phyloP scores from a whole-genome alignment of 345 rosid genomes.

The Litchi chinensis region DNA sequence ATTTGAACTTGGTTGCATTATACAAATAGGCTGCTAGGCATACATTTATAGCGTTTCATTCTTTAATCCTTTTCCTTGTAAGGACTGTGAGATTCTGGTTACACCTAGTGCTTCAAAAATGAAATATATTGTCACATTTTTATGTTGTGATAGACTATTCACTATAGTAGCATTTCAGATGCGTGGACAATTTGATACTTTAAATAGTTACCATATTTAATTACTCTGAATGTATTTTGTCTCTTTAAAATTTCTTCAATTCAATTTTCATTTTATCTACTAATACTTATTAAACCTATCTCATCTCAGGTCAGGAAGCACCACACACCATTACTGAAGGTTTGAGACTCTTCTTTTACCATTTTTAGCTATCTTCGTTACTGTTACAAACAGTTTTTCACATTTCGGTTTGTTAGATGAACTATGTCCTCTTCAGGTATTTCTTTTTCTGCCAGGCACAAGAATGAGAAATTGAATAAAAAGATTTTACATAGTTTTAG shows the following conservation, averaged over 20 bases:
- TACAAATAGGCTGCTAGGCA: not conserved
- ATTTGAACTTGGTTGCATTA: not conserved
- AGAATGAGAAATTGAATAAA: not conserved
- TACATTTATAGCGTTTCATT: not conserved
- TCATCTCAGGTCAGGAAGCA: conserved; percentile 70
- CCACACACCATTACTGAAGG: conserved; percentile 66
- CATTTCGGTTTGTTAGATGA: not conserved
- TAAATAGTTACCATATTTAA: not conserved
- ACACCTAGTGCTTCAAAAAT: not conserved
- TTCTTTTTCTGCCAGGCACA: not conserved
- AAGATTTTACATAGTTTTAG: not conserved
- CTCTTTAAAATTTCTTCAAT: not conserved
- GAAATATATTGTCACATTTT: not conserved
- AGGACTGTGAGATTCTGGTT: not conserved
- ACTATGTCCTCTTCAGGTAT: not conserved
- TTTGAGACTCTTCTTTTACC: conserved; percentile 23
- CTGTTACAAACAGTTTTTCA: not conserved
- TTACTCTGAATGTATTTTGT: not conserved
- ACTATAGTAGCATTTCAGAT: not conserved
- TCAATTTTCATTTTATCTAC: not conserved
- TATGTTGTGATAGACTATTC: not conserved
- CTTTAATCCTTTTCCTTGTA: not conserved
- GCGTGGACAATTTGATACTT: not conserved
- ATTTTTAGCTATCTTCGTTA: not conserved
- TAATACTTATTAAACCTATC: conserved; percentile 13